A percentile compares a stretch with the other conserved stretches of the same genome.
These are phyloP conservation scores for Cadophora malorum DNA, from an alignment of 2,329 filamentous ascomycete genomes.

Conservation along the genomic window DNA sequence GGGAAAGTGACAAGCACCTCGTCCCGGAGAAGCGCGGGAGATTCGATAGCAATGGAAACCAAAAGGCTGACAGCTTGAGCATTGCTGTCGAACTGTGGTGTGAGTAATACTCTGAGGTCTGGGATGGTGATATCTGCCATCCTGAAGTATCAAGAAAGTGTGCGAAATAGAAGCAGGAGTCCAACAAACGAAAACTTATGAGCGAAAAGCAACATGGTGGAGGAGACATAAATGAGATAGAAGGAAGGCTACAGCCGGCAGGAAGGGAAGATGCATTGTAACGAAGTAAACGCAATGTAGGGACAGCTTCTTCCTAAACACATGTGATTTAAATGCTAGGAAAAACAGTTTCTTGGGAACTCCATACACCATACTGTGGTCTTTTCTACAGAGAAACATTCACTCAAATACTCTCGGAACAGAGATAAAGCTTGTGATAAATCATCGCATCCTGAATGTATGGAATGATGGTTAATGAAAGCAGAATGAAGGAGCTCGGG, in stretches of 20 bases:
- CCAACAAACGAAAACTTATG: neutral
- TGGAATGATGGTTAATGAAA: too few relatives aligned
- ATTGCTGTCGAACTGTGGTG: slow-evolving; percentile 6
- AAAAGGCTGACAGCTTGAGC: neutral
- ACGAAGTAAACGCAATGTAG: too few relatives aligned
- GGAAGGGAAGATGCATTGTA: neutral
- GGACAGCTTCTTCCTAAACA: neutral
- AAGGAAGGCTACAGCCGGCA: neutral
- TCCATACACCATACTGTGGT: too few relatives aligned
- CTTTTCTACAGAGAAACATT: too few relatives aligned
- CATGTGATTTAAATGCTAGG: too few relatives aligned
- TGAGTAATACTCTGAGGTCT: neutral
- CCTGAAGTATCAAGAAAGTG: neutral
- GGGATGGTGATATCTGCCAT: neutral
- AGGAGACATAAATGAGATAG: neutral
- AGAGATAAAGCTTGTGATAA: too few relatives aligned
- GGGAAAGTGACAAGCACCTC: neutral
- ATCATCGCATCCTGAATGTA: too few relatives aligned
- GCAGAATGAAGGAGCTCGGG: too few relatives aligned
- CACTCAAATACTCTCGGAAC: too few relatives aligned
- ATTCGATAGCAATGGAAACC: slow-evolving; percentile 2
- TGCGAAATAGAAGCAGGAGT: neutral
- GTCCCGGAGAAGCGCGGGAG: neutral
- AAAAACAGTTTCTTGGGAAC: too few relatives aligned
- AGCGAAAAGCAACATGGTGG: neutral